These are phyloP conservation scores for Chaetoceros tenuissimus DNA, from an alignment of 108 stramenopile genomes.

Conservation along the genomic window DNA sequence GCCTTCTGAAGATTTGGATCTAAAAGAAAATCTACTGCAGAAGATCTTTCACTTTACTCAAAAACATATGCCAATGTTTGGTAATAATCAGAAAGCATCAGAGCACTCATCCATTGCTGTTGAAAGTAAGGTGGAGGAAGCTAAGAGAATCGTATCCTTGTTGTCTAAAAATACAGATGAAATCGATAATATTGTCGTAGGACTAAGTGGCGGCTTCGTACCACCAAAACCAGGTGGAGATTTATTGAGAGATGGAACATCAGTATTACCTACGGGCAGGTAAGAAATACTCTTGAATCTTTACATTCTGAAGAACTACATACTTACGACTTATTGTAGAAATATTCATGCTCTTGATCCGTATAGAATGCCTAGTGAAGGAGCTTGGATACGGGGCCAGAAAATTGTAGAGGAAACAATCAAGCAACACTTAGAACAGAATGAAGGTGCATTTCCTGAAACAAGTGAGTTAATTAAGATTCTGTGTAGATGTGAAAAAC, in stretches of 20 bases:
- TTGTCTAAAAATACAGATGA: slow-evolving; percentile 60
- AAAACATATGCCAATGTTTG: no score
- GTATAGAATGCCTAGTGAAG: slow-evolving; percentile 75
- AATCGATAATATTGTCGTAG: slow-evolving; percentile 47
- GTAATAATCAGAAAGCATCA: slow-evolving; percentile 6
- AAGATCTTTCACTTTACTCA: no score
- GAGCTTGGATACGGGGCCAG: slow-evolving; percentile 69
- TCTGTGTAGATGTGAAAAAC: no score
- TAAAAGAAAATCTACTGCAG: neutral
- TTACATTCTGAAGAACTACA: no score
- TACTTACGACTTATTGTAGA: no score
- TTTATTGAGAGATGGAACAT: slow-evolving; percentile 59
- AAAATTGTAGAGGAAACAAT: slow-evolving; percentile 67
- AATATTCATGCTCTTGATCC: slow-evolving; percentile 84
- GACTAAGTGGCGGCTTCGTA: slow-evolving; percentile 63
- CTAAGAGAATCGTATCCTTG: slow-evolving; percentile 41
- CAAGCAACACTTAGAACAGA: slow-evolving; percentile 49
- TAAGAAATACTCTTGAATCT: no score
- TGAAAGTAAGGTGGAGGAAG: slow-evolving; percentile 28
- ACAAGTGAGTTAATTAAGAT: no score
- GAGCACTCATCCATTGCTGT: slow-evolving; percentile 6
- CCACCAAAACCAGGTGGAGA: slow-evolving; percentile 71
- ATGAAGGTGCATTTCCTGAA: slow-evolving; percentile 61
- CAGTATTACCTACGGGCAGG: slow-evolving; percentile 77
- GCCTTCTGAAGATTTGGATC: neutral